A percentile compares a stretch with the other conserved stretches of the same genome.
phyloP scores from a whole-genome alignment of 2,329 filamentous ascomycete species.

The Talaromyces sp. region DNA sequence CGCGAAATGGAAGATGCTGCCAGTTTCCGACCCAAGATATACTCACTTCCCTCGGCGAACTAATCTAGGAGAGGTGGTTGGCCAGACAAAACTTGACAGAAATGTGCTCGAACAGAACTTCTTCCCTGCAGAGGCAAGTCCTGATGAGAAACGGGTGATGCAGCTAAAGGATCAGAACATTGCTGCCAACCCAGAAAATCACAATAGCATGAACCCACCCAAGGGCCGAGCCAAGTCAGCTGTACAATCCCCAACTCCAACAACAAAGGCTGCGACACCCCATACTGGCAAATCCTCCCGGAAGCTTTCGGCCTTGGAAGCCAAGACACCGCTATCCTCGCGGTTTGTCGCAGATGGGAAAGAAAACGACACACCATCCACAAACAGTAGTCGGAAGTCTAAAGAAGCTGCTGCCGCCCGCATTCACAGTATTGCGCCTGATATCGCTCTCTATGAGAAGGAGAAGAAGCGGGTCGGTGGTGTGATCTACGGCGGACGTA shows the following conservation, averaged over 20 bases:
- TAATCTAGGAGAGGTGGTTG: slow-evolving; percentile 88
- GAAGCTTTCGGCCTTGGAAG: slow-evolving; percentile 23
- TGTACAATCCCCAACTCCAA: slow-evolving; percentile 12
- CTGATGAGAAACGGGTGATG: slow-evolving; percentile 22
- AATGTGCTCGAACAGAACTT: slow-evolving; percentile 67
- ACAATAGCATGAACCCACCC: slow-evolving; percentile 10
- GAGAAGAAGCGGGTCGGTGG: slow-evolving; percentile 78
- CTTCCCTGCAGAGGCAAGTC: slow-evolving; percentile 37
- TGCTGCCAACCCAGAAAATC: slow-evolving; percentile 11
- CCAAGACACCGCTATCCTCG: slow-evolving; percentile 51
- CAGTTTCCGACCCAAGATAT: slow-evolving; percentile 68
- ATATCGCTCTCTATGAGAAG: slow-evolving; percentile 87
- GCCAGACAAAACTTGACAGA: slow-evolving; percentile 78
- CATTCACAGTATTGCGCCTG: slow-evolving; percentile 71
- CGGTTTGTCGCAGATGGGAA: slow-evolving; percentile 59
- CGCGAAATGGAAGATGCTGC: slow-evolving; percentile 74
- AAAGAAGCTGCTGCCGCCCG: slow-evolving; percentile 78
- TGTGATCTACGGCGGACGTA: slow-evolving; percentile 55
- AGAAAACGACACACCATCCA: slow-evolving; percentile 77
- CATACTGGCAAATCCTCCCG: slow-evolving; percentile 21
- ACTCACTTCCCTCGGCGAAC: slow-evolving; percentile 82
- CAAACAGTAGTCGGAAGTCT: slow-evolving; percentile 75
- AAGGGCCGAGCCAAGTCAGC: slow-evolving; percentile 18
- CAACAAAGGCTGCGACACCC: slow-evolving; percentile 7
- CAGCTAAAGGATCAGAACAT: slow-evolving; percentile 32